Percentiles rank a stretch among this genome's conserved stretches.
Evolutionary conservation across 768 basidiomycete species (phyloP).

Genomic region (Amanita thiersii): DNA sequence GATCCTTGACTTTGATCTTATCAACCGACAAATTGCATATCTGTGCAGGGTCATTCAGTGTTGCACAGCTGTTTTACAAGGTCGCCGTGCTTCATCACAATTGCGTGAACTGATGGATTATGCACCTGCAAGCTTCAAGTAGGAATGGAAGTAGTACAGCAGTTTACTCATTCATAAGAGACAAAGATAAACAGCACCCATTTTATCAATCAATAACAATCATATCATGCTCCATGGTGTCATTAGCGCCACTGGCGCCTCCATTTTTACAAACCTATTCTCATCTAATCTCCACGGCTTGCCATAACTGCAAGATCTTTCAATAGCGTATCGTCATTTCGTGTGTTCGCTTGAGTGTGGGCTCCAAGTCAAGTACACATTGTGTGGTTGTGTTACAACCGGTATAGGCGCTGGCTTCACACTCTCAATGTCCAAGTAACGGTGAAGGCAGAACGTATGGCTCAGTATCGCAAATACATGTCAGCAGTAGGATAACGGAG

Average conservation of each 20-base stretch:
- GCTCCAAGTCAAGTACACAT: slow-evolving; percentile 45
- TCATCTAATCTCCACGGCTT: slow-evolving; percentile 49
- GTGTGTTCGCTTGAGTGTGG: slow-evolving; percentile 41
- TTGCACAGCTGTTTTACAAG: too few relatives aligned
- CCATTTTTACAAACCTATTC: slow-evolving; percentile 67
- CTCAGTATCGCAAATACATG: slow-evolving; percentile 23
- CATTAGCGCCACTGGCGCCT: slow-evolving; percentile 45
- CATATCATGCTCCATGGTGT: slow-evolving; percentile 45
- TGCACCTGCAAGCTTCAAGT: too few relatives aligned
- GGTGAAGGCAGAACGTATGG: slow-evolving; percentile 60
- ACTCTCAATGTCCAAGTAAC: slow-evolving; percentile 47
- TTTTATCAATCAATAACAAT: slow-evolving; percentile 38
- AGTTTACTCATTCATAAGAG: too few relatives aligned
- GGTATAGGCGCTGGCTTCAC: slow-evolving; percentile 30
- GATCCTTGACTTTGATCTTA: too few relatives aligned
- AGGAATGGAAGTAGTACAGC: too few relatives aligned
- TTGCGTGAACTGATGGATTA: too few relatives aligned
- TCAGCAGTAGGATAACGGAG: background rate
- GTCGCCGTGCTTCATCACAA: too few relatives aligned
- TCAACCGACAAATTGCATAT: too few relatives aligned
- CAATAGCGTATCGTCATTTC: background rate
- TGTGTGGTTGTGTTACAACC: slow-evolving; percentile 32
- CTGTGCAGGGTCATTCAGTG: too few relatives aligned
- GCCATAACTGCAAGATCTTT: slow-evolving; percentile 3
- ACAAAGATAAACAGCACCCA: too few relatives aligned